Evolutionary conservation across 331 rosid species (phyloP), one percentile per base, ranked within the genome.

Genomic region (Malus hybrid): DNA sequence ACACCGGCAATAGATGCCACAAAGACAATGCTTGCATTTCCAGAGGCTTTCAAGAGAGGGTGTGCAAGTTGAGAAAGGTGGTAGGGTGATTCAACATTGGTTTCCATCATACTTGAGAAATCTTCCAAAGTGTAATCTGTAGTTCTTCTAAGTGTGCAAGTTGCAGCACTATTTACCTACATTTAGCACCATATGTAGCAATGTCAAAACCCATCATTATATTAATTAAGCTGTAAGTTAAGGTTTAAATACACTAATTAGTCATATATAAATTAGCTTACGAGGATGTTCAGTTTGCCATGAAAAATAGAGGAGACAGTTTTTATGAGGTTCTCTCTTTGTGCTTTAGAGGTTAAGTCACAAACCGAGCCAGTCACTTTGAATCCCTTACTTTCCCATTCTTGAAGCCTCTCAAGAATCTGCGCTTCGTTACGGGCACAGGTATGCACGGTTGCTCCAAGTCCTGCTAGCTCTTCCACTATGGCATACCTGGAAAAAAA

Each of bases 21-120:
- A 82, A 88, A 91, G 31, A 91, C 90, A 76, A 85, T 81, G 77
- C 87, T 88, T 65, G 87, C 96, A 68, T 75, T 60, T 73, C 80
- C 90, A 5, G 93, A 88, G 67, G 93, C 92, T 69, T 88, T 91
- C 54, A 91, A 55, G 79, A 83, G 86, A 4, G 96, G 92, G 6
- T 87, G 34, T 67, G 87, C 85, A 22, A 91, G 88, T 78, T 88
- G 93, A 64, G 81, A 62, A 70, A 85, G 74, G 79, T 88, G 84
- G 44, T 64, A 88, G 19, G 73, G 34, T 4, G 89, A 69, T 74
- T 82, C 90, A 44, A 87, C 80, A 81, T 90, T 90, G 3, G 77
- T 75, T 5, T 73, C 85, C 60, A 91, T 85, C 72, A 87, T 85
- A 27, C 52, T 75, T 52, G 87, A 85, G 65, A 85, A 71, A 64